Percentiles rank a stretch among this genome's conserved stretches.
Evolutionary conservation across 2,329 filamentous ascomycete genomes (phyloP).

Genomic region (Fusarium palustre): DNA sequence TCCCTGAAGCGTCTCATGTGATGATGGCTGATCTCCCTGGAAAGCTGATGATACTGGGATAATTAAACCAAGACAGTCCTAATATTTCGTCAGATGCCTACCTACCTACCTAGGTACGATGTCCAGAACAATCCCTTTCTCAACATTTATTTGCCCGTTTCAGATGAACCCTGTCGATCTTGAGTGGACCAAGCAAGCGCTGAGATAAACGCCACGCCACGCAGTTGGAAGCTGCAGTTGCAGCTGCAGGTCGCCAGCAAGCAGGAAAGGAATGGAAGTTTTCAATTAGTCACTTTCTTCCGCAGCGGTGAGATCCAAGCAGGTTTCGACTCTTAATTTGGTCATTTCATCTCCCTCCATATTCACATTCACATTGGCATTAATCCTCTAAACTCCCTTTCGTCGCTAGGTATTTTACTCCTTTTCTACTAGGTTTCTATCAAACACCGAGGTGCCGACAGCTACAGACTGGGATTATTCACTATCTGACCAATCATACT

Average conservation of each 20-base stretch:
- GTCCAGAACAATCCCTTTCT: not conserved
- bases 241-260: slow-evolving; percentile 20
- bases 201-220: slow-evolving; percentile 11
- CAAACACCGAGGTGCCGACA: not conserved
- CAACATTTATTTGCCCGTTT: not conserved
- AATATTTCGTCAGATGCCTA: not conserved
- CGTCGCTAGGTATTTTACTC: not conserved
- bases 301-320: slow-evolving; percentile 14
- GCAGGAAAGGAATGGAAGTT: slow-evolving; percentile 3
- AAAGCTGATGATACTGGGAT: slow-evolving; percentile 5
- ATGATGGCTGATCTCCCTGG: slow-evolving; percentile 7
- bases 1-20: not conserved
- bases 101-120: no score
- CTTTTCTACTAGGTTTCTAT: not conserved
- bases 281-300: slow-evolving; percentile 15
- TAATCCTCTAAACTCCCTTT: not conserved
- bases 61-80: slow-evolving; percentile 14
- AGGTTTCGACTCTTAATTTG: not conserved
- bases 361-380: not conserved
- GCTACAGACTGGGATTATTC: slow-evolving; percentile 18
- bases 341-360: not conserved
- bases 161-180: slow-evolving; percentile 35
- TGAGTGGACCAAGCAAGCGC: slow-evolving; percentile 16
- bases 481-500: slow-evolving; percentile 24
- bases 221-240: slow-evolving; percentile 23